Evolutionary conservation across 2,329 filamentous ascomycete species (phyloP).

Genomic region (Rasamsonia emersonii): DNA sequence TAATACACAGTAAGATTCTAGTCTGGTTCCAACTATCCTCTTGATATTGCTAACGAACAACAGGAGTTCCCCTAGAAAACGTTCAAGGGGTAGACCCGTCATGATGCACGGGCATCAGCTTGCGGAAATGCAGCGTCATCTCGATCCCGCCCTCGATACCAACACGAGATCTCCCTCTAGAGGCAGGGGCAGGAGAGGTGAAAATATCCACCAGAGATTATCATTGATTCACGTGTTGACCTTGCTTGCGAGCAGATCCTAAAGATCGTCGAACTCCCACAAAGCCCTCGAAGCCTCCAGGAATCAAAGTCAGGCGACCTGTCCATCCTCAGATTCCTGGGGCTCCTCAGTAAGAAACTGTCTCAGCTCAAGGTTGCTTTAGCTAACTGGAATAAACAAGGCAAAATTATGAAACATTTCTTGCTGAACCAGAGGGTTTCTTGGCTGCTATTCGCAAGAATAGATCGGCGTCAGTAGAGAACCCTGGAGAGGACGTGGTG

Average conservation of each 20-base stretch:
- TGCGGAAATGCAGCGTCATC: slow-evolving; percentile 3
- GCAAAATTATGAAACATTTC: slow-evolving; percentile 8
- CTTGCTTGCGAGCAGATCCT: too few relatives aligned
- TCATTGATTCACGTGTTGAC: too few relatives aligned
- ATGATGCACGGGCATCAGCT: slow-evolving; percentile 6
- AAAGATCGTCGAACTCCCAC: too few relatives aligned
- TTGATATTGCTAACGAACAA: too few relatives aligned
- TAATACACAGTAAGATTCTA: background rate
- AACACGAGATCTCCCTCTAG: slow-evolving; percentile 5
- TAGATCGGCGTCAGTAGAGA: too few relatives aligned
- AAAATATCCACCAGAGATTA: too few relatives aligned
- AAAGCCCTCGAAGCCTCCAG: background rate
- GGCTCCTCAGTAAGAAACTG: slow-evolving; percentile 8
- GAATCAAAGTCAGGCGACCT: slow-evolving; percentile 11
- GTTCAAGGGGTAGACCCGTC: slow-evolving; percentile 4
- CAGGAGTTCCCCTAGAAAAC: slow-evolving; percentile 2
- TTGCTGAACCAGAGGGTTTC: slow-evolving; percentile 12
- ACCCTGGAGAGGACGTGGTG: too few relatives aligned
- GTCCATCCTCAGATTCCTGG: too few relatives aligned
- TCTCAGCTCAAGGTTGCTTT: background rate
- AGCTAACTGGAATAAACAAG: slow-evolving; percentile 2
- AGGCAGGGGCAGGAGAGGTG: too few relatives aligned
- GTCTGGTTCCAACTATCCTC: background rate
- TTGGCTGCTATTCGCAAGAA: slow-evolving; percentile 11
- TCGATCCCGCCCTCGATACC: slow-evolving; percentile 15